Evolutionary conservation across 2,329 filamentous ascomycete species (phyloP).

Genomic region (Cladophialophora immunda): DNA sequence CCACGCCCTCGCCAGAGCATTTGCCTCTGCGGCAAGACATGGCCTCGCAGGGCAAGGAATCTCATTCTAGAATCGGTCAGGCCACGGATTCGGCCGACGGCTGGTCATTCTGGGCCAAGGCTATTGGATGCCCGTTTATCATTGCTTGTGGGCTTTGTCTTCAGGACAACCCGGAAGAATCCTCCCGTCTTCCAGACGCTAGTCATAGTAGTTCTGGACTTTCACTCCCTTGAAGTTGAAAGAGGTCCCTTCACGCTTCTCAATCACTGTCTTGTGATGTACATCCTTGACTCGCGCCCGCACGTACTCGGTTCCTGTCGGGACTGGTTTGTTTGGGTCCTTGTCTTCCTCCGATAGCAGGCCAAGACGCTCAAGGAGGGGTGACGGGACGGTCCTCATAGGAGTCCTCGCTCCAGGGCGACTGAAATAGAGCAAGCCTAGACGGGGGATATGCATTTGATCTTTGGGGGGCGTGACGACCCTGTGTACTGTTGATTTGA

Average conservation of each 20-base stretch:
- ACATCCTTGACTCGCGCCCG: constrained; percentile 58
- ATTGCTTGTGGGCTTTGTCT: not conserved
- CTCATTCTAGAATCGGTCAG: constrained; percentile 1
- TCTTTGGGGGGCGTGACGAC: constrained; percentile 60
- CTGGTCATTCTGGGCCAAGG: not conserved
- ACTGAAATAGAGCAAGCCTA: constrained; percentile 65
- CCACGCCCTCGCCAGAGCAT: not conserved
- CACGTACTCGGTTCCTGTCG: constrained; percentile 57
- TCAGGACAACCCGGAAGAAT: not conserved
- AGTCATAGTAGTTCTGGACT: constrained; percentile 49
- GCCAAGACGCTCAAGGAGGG: constrained; percentile 49
- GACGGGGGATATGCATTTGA: constrained; percentile 56
- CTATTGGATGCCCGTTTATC: not conserved
- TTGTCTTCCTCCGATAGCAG: constrained; percentile 53
- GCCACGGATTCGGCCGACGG: not conserved
- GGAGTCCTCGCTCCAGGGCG: constrained; percentile 59
- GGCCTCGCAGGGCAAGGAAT: not conserved
- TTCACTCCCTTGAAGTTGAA: constrained; percentile 56
- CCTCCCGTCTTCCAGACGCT: not conserved
- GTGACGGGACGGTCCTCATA: constrained; percentile 51
- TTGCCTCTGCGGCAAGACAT: not conserved
- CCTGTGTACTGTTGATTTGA: constrained; percentile 57
- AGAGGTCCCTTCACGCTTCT: constrained; percentile 54
- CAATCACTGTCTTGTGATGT: constrained; percentile 55
- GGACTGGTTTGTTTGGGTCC: constrained; percentile 46